Percentiles rank a stretch among this genome's conserved stretches.
Conservation (phyloP, 148 eudicot species). For the Camellia lanceoleosa region DNA sequence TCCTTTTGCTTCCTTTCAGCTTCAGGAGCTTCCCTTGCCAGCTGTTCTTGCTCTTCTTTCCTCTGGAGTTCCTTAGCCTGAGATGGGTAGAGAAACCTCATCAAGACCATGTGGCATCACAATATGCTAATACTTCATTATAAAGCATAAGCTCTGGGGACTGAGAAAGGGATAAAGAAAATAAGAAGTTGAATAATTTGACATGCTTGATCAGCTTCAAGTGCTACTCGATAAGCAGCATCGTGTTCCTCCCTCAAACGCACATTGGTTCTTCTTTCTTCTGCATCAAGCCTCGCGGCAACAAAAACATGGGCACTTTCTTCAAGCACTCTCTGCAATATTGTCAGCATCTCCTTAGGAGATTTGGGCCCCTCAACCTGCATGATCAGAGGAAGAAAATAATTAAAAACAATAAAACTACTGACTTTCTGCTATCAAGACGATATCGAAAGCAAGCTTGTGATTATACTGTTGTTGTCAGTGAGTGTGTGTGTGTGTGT, state of each 20-base stretch:
- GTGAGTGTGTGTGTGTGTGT: neutral
- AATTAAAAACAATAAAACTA: neutral
- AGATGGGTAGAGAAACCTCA: slow-evolving; percentile 2
- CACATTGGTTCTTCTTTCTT: slow-evolving; percentile 76
- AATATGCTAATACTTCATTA: no score
- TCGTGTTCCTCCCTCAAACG: slow-evolving; percentile 99
- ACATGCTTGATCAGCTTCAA: slow-evolving; percentile 95
- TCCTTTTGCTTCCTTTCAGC: slow-evolving; percentile 78
- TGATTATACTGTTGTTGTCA: neutral
- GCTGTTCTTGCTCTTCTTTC: slow-evolving; percentile 79
- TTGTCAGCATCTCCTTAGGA: slow-evolving; percentile 73
- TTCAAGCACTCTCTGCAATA: slow-evolving; percentile 84
- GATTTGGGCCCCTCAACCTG: slow-evolving; percentile 94
- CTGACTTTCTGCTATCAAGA: neutral
- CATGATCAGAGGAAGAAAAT: slow-evolving; percentile 9
- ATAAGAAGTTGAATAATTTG: neutral
- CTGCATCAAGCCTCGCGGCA: slow-evolving; percentile 92
- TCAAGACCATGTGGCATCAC: neutral
- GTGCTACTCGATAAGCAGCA: slow-evolving; percentile 96
- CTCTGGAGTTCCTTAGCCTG: slow-evolving; percentile 94
- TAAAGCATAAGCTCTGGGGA: neutral
- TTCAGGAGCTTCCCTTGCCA: slow-evolving; percentile 91
- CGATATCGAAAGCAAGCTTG: neutral
- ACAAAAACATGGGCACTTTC: slow-evolving; percentile 88
- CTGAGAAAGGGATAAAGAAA: slow-evolving; percentile 3